Percentiles rank a stretch among this genome's conserved stretches.
Conservation (phyloP, 805 yeast genomes). For the Candida tammaniensis region DNA sequence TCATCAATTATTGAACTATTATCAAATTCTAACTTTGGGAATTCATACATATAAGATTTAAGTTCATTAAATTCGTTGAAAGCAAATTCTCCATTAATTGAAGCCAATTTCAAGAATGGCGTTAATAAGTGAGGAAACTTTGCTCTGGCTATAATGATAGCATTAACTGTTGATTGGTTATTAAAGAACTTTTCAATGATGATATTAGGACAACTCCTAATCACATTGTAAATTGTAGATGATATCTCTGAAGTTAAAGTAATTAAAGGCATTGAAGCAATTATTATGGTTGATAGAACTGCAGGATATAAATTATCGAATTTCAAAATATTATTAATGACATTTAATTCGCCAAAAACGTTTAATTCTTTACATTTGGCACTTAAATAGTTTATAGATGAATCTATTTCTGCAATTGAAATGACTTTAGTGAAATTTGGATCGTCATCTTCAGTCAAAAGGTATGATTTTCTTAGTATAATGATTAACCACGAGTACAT, state of each 20-base stretch:
- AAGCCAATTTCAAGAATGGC: conserved; percentile 59
- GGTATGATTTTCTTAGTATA: conserved; percentile 48
- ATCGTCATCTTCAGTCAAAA: conserved; percentile 39
- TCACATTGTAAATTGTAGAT: conserved; percentile 37
- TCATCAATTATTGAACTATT: conserved; percentile 47
- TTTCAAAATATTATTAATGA: conserved; percentile 39
- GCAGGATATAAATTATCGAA: conserved; percentile 54
- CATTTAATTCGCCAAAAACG: conserved; percentile 45
- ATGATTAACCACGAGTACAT: conserved; percentile 68
- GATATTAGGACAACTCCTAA: conserved; percentile 44
- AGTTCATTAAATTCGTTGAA: conserved; percentile 56
- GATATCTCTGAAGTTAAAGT: conserved; percentile 46
- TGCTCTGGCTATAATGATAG: conserved; percentile 57
- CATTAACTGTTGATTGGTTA: conserved; percentile 40
- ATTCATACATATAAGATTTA: conserved; percentile 57
- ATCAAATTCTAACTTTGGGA: conserved; percentile 37
- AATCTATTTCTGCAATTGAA: conserved; percentile 15
- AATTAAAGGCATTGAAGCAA: conserved; percentile 48
- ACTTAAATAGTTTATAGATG: conserved; percentile 33
- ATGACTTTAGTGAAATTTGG: conserved; percentile 17
- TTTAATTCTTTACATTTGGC: conserved; percentile 35
- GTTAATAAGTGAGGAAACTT: conserved; percentile 68
- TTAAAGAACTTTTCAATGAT: conserved; percentile 45
- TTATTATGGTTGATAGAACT: conserved; percentile 43
- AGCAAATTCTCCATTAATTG: conserved; percentile 67